Percentiles rank a stretch among this genome's conserved stretches.
Conservation (phyloP, 768 basidiomycete genomes). For the Pisolithus sp. region DNA sequence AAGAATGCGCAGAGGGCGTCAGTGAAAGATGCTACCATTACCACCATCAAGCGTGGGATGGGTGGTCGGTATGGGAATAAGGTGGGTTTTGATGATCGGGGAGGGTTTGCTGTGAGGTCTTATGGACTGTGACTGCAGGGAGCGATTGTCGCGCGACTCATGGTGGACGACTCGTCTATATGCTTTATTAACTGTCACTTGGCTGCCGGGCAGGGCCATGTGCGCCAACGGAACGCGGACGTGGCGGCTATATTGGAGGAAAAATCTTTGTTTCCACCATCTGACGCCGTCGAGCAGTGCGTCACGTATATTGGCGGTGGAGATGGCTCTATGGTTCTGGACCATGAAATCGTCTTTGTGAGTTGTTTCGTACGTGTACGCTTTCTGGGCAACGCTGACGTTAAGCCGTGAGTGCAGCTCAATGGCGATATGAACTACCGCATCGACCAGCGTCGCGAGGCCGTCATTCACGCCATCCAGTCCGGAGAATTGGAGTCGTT, state of each 20-base stretch:
- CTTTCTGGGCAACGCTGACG: background rate
- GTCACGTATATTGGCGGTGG: constrained; percentile 83
- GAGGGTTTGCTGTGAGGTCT: background rate
- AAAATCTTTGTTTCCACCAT: constrained; percentile 52
- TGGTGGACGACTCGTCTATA: constrained; percentile 86
- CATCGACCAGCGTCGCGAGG: constrained; percentile 86
- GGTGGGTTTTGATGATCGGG: constrained; percentile 34
- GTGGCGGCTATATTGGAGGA: constrained; percentile 84
- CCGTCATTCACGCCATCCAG: constrained; percentile 66
- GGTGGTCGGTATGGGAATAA: constrained; percentile 94
- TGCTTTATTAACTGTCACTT: constrained; percentile 97
- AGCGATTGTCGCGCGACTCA: constrained; percentile 82
- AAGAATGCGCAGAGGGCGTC: constrained; percentile 55
- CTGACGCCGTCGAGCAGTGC: constrained; percentile 44
- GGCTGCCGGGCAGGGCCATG: constrained; percentile 87
- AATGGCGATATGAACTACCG: constrained; percentile 98
- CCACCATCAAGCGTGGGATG: constrained; percentile 87
- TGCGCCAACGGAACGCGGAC: constrained; percentile 80
- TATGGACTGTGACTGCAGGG: constrained; percentile 44
- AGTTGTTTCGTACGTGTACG: background rate
- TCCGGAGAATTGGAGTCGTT: constrained; percentile 59
- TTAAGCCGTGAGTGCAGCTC: constrained; percentile 37
- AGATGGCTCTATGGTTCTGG: constrained; percentile 86
- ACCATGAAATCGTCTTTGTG: constrained; percentile 92
- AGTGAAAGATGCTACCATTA: constrained; percentile 66